Percentiles rank a stretch among this genome's conserved stretches.
phyloP scores from a whole-genome alignment of 768 basidiomycete genomes.

The Mycena polygramma region DNA sequence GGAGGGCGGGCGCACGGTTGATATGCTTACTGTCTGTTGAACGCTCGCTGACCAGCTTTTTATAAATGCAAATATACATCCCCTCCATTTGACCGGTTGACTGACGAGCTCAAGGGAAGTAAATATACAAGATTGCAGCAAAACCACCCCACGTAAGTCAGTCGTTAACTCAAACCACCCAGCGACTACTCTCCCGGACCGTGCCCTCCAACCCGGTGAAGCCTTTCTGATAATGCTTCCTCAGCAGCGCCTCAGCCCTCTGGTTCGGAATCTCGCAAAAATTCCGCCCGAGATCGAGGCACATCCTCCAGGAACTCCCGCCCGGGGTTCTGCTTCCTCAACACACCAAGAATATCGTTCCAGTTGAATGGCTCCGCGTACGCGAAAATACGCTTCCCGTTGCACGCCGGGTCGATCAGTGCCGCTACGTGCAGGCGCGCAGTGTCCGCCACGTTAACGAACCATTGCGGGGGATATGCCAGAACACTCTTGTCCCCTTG shows the following conservation, averaged over 20 bases:
- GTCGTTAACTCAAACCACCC: too few species aligned
- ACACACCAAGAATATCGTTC: background rate
- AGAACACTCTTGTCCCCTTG: background rate
- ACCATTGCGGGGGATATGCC: background rate
- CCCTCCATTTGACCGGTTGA: too few species aligned
- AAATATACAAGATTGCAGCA: too few species aligned
- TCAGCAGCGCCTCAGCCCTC: background rate
- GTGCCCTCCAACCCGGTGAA: background rate
- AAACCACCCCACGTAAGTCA: too few species aligned
- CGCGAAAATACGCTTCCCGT: background rate
- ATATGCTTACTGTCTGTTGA: constrained; percentile 5
- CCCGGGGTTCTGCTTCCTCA: background rate
- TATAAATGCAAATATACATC: too few species aligned
- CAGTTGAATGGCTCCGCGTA: background rate
- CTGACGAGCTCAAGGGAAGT: too few species aligned
- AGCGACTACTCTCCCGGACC: background rate
- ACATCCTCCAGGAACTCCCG: background rate
- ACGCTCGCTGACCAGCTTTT: too few species aligned
- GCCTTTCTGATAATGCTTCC: background rate
- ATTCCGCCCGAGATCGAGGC: background rate
- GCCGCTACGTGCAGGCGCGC: background rate
- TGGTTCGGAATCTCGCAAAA: background rate
- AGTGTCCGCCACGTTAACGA: background rate
- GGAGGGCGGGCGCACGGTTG: constrained; percentile 3
- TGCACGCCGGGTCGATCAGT: background rate